Conservation (phyloP, 2,329 filamentous ascomycete genomes). For the Diaporthe sp. region DNA sequence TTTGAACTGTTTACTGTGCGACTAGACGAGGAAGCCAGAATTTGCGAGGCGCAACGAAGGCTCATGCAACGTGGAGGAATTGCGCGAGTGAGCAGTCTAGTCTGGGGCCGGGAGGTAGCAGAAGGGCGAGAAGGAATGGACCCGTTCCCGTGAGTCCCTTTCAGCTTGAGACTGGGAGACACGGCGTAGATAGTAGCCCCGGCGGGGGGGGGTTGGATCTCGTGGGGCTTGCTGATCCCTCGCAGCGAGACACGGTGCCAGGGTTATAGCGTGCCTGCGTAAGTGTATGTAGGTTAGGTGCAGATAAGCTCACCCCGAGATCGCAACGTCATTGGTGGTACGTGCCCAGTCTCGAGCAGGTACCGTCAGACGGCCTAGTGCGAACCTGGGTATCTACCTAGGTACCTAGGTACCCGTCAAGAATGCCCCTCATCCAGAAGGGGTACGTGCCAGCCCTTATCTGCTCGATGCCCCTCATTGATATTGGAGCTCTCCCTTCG, state of each 20-base stretch:
- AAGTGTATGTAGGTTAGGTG: neutral
- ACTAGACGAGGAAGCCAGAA: neutral
- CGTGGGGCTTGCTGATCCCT: slow-evolving; percentile 21
- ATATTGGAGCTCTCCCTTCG: neutral
- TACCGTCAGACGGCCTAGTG: neutral
- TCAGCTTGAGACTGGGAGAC: neutral
- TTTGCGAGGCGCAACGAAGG: neutral
- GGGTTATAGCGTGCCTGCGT: neutral
- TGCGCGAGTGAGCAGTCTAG: neutral
- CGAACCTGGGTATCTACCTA: too few species aligned
- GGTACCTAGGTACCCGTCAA: neutral
- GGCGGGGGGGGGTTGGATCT: neutral
- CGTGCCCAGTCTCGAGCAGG: neutral
- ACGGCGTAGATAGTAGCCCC: neutral
- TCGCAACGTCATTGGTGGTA: slow-evolving; percentile 18
- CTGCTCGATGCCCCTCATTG: slow-evolving; percentile 6
- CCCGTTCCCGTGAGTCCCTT: neutral
- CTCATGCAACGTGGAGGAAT: neutral
- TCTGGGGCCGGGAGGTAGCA: neutral
- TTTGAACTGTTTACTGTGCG: neutral
- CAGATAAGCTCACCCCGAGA: slow-evolving; percentile 21
- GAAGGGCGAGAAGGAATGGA: neutral
- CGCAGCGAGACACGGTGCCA: neutral
- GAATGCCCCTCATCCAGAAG: neutral
- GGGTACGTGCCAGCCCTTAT: slow-evolving; percentile 6